Evolutionary conservation across 148 eudicot genomes (phyloP), one percentile per base, ranked within the genome.

Genomic region (Vaccinium myrtillus): DNA sequence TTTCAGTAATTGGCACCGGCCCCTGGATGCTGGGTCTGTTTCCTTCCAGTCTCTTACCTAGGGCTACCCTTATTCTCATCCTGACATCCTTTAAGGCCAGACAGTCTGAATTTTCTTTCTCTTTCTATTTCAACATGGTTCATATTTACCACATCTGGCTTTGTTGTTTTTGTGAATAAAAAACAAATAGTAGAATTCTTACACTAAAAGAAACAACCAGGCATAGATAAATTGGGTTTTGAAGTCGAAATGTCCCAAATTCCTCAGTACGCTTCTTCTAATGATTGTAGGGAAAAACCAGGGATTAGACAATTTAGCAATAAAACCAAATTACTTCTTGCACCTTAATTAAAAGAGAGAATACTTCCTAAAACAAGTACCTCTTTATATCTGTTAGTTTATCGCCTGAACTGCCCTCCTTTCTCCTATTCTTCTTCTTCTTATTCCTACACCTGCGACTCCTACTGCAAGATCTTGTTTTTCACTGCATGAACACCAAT

Each of bases 351-450:
- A 21, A 58, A 53, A 85, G 39, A 54, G 55, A 79, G 14, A 43
- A 43, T n/a, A 6, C 23, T 19, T 43, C 23, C 10, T 46, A 51
- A 39, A 48, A 69, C 25, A 75, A 71, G 21, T 76, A 95, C 98
- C 93, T 92, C 87, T 91, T 89, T 69, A 94, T 86, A 84, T 94
- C 86, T 21, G 89, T 90, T 58, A 80, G 87, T 79, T 83, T 82
- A n/a, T 91, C 80, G 67, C 88, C 92, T 25, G 89, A 78, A 70
- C 54, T 83, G 61, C 86, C 86, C 77, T 82, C 87, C 84, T 84
- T 92, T 58, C 82, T 89, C 85, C 81, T 90, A 49, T 84, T 92
- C 88, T 91, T 94, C 78, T 87, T 93, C 89, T 90, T 92, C 81
- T 85, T 90, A 49, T 65, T 91, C 59, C 83, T 90, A 13, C 71